These are phyloP conservation scores for Orbilia oligospora DNA, from an alignment of 2,329 filamentous ascomycete species.

Conservation along the genomic window DNA sequence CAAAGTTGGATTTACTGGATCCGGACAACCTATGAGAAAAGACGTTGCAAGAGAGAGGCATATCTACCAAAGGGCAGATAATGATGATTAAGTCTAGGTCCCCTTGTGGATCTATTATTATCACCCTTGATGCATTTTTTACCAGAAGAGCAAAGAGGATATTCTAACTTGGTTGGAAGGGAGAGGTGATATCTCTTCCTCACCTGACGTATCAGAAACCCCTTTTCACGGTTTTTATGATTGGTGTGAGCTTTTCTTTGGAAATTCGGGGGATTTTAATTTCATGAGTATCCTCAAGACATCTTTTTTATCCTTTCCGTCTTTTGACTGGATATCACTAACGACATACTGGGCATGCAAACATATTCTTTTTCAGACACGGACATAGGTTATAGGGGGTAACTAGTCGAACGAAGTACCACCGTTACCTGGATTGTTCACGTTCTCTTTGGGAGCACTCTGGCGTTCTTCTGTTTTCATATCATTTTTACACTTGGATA, in stretches of 20 bases:
- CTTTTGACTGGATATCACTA: conserved; percentile 59
- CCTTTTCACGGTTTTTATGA: conserved; percentile 9
- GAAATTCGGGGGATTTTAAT: conserved; percentile 30
- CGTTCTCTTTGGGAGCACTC: conserved; percentile 23
- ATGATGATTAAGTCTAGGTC: conserved; percentile 71
- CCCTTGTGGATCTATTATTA: conserved; percentile 42
- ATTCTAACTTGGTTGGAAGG: conserved; percentile 61
- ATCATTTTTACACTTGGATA: conserved; percentile 17
- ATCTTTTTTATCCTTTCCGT: conserved; percentile 51
- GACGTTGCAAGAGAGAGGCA: conserved; percentile 83
- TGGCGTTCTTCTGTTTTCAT: conserved; percentile 24
- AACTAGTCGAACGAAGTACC: conserved; percentile 30
- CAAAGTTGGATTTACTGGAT: conserved; percentile 94
- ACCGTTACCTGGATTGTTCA: conserved; percentile 26
- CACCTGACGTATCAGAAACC: conserved; percentile 35
- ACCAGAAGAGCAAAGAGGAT: conserved; percentile 41
- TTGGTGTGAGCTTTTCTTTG: conserved; percentile 20
- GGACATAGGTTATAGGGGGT: conserved; percentile 23
- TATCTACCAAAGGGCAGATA: conserved; percentile 82
- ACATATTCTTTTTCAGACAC: conserved; percentile 55
- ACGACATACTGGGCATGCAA: conserved; percentile 49
- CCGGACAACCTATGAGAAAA: conserved; percentile 95
- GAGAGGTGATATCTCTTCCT: conserved; percentile 50
- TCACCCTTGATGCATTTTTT: conserved; percentile 38
- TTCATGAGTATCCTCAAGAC: conserved; percentile 61